Evolutionary conservation across 306 rosid species (phyloP).

Genomic region (Gleditsia sinensis): DNA sequence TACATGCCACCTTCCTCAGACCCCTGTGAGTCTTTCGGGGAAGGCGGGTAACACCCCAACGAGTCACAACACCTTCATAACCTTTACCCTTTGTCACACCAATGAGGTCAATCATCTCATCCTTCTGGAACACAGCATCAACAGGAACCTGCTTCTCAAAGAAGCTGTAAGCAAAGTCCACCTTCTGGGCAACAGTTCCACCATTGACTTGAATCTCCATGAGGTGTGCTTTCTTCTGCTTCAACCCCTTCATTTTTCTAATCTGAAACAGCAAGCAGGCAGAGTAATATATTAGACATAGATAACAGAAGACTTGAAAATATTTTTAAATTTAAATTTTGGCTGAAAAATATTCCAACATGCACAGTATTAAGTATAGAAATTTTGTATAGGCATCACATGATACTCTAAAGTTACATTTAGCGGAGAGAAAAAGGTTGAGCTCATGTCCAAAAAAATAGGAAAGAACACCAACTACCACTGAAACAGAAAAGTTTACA

Average conservation of each 20-base stretch:
- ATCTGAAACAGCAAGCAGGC: slow-evolving; percentile 41
- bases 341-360: too few relatives aligned
- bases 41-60: slow-evolving; percentile 92
- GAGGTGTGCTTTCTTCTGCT: slow-evolving; percentile 87
- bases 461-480: too few relatives aligned
- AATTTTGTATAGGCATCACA: too few relatives aligned
- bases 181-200: slow-evolving; percentile 72
- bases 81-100: slow-evolving; percentile 93
- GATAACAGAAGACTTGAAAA: neutral
- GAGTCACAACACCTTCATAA: slow-evolving; percentile 86
- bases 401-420: too few relatives aligned
- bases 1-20: slow-evolving; percentile 90
- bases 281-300: neutral
- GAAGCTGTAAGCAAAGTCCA: slow-evolving; percentile 67
- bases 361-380: too few relatives aligned
- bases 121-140: slow-evolving; percentile 92
- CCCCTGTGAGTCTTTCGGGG: slow-evolving; percentile 93
- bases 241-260: slow-evolving; percentile 81
- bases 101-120: slow-evolving; percentile 84
- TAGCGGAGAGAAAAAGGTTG: too few relatives aligned
- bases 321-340: too few relatives aligned
- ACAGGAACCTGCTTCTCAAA: slow-evolving; percentile 85
- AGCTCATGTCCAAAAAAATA: too few relatives aligned
- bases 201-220: slow-evolving; percentile 90
- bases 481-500: too few relatives aligned